These are phyloP conservation scores for Globisporangium parvum DNA, from an alignment of 352 stramenopile genomes.

Conservation along the genomic window DNA sequence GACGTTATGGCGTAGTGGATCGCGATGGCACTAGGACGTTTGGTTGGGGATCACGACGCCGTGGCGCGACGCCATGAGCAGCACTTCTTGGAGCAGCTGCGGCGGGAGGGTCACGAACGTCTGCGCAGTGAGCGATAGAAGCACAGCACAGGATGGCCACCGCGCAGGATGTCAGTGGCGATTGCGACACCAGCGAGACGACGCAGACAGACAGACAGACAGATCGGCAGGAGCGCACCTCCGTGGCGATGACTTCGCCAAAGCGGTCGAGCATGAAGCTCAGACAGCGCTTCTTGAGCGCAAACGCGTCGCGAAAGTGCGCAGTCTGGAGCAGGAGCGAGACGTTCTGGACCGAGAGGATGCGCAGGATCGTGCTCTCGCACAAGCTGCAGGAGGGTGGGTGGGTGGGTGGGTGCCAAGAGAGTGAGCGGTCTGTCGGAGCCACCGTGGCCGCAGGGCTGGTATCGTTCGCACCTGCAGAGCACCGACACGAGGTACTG, in stretches of 20 bases:
- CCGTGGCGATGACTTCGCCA: conserved; percentile 59
- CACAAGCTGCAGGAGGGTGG: conserved; percentile 39
- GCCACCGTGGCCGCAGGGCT: background rate
- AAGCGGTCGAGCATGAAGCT: conserved; percentile 82
- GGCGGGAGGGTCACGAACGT: conserved; percentile 57
- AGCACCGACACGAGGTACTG: conserved; percentile 77
- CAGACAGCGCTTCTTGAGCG: conserved; percentile 77
- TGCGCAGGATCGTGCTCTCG: conserved; percentile 61
- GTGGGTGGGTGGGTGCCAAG: too few species aligned
- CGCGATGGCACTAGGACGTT: conserved; percentile 1
- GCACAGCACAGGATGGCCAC: too few species aligned
- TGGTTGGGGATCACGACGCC: conserved; percentile 70
- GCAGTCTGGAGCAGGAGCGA: conserved; percentile 69
- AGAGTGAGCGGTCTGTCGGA: too few species aligned
- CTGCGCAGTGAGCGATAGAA: too few species aligned
- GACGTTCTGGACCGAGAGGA: conserved; percentile 72
- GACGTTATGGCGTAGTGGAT: too few species aligned
- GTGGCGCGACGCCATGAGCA: conserved; percentile 53
- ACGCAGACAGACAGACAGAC: too few species aligned
- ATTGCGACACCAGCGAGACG: too few species aligned
- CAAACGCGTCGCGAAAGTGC: conserved; percentile 57
- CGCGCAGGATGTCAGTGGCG: too few species aligned
- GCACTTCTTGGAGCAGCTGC: conserved; percentile 65
- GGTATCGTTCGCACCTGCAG: conserved; percentile 29
- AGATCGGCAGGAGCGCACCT: conserved; percentile 34